These are phyloP conservation scores for Xylaria digitata DNA, from an alignment of 2,329 filamentous ascomycete genomes.

Conservation along the genomic window DNA sequence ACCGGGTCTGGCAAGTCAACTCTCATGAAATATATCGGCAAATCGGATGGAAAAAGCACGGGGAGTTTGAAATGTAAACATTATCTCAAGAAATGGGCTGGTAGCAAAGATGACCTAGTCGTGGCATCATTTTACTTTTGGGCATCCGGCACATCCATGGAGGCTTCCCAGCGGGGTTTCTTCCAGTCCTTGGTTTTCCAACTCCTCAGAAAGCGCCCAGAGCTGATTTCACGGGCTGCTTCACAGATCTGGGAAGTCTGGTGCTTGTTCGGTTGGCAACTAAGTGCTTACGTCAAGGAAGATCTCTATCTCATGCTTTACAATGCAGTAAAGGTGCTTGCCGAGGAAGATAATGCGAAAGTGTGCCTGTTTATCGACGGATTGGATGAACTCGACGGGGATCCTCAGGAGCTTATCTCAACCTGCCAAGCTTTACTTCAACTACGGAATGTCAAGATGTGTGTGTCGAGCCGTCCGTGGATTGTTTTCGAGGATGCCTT, in stretches of 20 bases:
- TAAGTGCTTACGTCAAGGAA: neutral
- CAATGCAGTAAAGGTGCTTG: neutral
- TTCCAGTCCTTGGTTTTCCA: neutral
- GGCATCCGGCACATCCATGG: neutral
- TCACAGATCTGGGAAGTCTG: neutral
- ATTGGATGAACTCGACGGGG: neutral
- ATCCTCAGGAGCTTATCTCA: neutral
- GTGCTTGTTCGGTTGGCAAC: neutral
- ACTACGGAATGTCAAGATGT: conserved; percentile 7
- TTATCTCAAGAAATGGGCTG: neutral
- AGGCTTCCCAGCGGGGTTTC: neutral
- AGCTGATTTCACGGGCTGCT: no score
- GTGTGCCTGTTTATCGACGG: conserved; percentile 1
- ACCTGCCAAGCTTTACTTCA: neutral
- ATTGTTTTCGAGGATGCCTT: conserved; percentile 13
- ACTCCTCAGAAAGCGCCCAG: neutral
- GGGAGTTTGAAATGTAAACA: neutral
- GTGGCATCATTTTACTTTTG: conserved; percentile 13
- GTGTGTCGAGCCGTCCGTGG: conserved; percentile 20
- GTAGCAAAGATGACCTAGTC: neutral
- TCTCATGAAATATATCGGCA: neutral
- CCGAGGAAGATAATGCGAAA: neutral
- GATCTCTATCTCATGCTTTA: neutral
- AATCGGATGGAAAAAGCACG: neutral
- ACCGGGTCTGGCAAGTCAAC: neutral